Evolutionary conservation across 2,329 filamentous ascomycete species (phyloP).

Genomic region (Hortaea sp.): DNA sequence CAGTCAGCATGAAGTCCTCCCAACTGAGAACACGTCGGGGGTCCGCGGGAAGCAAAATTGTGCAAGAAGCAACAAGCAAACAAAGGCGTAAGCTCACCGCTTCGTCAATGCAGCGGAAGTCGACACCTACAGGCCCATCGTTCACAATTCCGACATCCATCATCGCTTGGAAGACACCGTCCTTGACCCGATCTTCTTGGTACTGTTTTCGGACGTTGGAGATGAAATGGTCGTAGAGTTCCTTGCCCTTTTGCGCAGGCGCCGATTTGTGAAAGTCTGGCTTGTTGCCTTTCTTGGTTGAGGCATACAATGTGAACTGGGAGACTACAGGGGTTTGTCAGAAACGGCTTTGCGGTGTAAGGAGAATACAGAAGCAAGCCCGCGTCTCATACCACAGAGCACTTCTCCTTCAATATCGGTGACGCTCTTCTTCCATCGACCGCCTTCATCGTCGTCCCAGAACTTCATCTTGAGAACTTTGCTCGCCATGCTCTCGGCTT

Average conservation of each 20-base stretch:
- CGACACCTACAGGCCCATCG: conserved; percentile 59
- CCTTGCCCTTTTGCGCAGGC: conserved; percentile 64
- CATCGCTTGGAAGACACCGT: conserved; percentile 97
- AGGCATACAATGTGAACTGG: conserved; percentile 88
- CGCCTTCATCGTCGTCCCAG: conserved; percentile 75
- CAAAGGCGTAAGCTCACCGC: conserved; percentile 32
- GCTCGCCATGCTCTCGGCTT: conserved; percentile 69
- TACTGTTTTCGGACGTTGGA: conserved; percentile 65
- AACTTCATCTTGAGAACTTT: conserved; percentile 86
- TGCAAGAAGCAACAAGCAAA: background rate
- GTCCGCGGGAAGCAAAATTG: background rate
- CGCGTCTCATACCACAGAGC: conserved; percentile 63
- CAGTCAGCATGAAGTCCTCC: background rate
- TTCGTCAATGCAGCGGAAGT: conserved; percentile 47
- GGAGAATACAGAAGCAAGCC: background rate
- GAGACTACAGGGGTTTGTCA: conserved; percentile 55
- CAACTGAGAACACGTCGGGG: background rate
- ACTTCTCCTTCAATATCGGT: conserved; percentile 83
- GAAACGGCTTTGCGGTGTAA: background rate
- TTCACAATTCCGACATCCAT: conserved; percentile 95
- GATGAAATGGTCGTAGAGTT: conserved; percentile 77
- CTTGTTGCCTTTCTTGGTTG: conserved; percentile 91
- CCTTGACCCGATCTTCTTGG: conserved; percentile 64
- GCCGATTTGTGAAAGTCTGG: conserved; percentile 90
- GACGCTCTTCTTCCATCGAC: conserved; percentile 84